Percentiles rank a stretch among this genome's conserved stretches.
These are phyloP conservation scores for Cladorrhinum sp. DNA, from an alignment of 2,329 filamentous ascomycete species.

Conservation along the genomic window DNA sequence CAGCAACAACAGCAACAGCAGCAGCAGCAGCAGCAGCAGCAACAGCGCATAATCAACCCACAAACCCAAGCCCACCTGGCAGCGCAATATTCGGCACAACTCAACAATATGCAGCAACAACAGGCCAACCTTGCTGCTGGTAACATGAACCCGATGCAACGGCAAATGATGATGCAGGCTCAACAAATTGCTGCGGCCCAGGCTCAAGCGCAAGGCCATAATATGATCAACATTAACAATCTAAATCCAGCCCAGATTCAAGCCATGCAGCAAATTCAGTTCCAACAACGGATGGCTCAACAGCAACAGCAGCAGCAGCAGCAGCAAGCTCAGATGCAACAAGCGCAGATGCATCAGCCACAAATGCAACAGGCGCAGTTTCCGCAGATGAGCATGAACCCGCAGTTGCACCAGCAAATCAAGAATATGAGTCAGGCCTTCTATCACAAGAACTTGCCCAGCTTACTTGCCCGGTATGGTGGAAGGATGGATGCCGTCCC, in stretches of 20 bases:
- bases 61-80: conserved; percentile 43
- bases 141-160: conserved; percentile 26
- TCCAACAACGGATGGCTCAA: conserved; percentile 11
- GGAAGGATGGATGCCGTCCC: conserved; percentile 44
- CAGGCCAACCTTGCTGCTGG: conserved; percentile 29
- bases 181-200: conserved; percentile 25
- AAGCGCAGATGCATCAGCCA: conserved; percentile 26
- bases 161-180: conserved; percentile 9
- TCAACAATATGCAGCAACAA: conserved; percentile 40
- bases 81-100: conserved; percentile 43
- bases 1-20: conserved; percentile 36
- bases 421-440: conserved; percentile 29
- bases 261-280: conserved; percentile 23
- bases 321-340: conserved; percentile 31
- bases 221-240: conserved; percentile 42
- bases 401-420: conserved; percentile 17
- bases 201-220: conserved; percentile 20
- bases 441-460: conserved; percentile 39
- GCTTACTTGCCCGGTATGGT: conserved; percentile 38
- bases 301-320: conserved; percentile 29
- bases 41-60: conserved; percentile 34
- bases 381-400: conserved; percentile 7
- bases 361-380: conserved; percentile 32
- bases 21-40: conserved; percentile 38
- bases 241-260: conserved; percentile 37